Evolutionary conservation across 192 early-diverging fungal species (phyloP).

Genomic region (Coemansia furcata): DNA sequence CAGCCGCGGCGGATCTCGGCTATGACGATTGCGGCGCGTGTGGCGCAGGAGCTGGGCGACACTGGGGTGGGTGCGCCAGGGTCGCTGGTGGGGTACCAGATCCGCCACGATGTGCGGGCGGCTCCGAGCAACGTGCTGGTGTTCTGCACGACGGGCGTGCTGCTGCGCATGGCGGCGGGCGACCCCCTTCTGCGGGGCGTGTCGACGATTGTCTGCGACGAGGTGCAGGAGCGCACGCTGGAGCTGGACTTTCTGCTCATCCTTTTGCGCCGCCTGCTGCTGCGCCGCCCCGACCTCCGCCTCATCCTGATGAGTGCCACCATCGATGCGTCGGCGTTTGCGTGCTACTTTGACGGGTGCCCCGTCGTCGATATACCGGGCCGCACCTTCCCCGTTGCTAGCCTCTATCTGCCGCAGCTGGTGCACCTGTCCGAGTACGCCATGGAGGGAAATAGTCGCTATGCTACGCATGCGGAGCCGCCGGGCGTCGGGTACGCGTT

Average conservation of each 20-base stretch:
- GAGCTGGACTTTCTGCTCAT: conserved; percentile 81
- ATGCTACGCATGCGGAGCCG: not conserved
- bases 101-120: conserved; percentile 60
- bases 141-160: conserved; percentile 65
- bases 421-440: conserved; percentile 13
- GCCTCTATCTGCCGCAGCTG: conserved; percentile 44
- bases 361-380: conserved; percentile 68
- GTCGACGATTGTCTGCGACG: conserved; percentile 69
- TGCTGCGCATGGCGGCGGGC: conserved; percentile 52
- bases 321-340: conserved; percentile 75
- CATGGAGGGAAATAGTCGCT: conserved; percentile 1
- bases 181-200: conserved; percentile 32
- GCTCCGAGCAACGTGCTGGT: conserved; percentile 56
- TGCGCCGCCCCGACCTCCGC: conserved; percentile 54
- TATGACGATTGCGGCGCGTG: conserved; percentile 57
- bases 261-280: conserved; percentile 67
- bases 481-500: not conserved
- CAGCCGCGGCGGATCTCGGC: conserved; percentile 84
- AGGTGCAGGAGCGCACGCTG: conserved; percentile 79
- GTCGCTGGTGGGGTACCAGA: conserved; percentile 53
- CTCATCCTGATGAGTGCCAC: conserved; percentile 91
- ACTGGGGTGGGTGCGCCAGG: conserved; percentile 1
- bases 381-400: conserved; percentile 64
- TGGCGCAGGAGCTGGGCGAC: conserved; percentile 59
- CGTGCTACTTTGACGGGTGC: conserved; percentile 68